Evolutionary conservation across 2,329 filamentous ascomycete genomes (phyloP), one percentile per base, ranked within the genome.

Genomic region (Diplodia scrobiculata): DNA sequence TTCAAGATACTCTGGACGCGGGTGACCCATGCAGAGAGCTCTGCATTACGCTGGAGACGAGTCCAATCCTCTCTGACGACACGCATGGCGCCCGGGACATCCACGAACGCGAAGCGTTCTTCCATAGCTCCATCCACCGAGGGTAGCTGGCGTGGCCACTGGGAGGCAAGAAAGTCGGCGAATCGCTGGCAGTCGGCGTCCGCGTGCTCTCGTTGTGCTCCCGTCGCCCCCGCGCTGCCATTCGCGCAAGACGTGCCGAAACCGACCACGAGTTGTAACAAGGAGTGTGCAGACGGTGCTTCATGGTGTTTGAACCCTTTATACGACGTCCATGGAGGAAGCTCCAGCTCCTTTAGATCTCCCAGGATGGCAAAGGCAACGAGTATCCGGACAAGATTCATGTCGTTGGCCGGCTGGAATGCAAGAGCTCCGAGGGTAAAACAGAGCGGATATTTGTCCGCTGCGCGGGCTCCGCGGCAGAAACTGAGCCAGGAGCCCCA

Each of bases 11-110:
- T 4, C 63, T 86, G 83, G 0, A 84, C 78, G 27, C 77, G 51
- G 10, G 74, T 65, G 0, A 86, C 67, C 68, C 85, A 81, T 0
- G 71, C 47, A 0, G 76, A 79, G 0, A 86, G 75, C 34, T 83
- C 76, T 9, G 76, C 68, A 53, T 87, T 87, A 3, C 79, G 75
- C n/a, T 75, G 79, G 0, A 84, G 70, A 0, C 81, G 78, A 9
- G 73, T 67, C 84, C 84, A 87, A 55, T 84, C 80, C 0, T 77
- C 77, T 0, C 69, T 68, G 14, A 87, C 71, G 0, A 71, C 69
- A 0, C 74, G 68, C 1, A 84, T 50, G 3, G 82, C 83, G 10
- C 72, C 67, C 0, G 68, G 47, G 2, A 84, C 67, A 0, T 72
- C 55, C 0, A 86, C 32, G 2, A 79, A 55, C 2, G 52, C 47